Evolutionary conservation across 2,329 filamentous ascomycete species (phyloP).

Genomic region (Gliomastix tumulicola): DNA sequence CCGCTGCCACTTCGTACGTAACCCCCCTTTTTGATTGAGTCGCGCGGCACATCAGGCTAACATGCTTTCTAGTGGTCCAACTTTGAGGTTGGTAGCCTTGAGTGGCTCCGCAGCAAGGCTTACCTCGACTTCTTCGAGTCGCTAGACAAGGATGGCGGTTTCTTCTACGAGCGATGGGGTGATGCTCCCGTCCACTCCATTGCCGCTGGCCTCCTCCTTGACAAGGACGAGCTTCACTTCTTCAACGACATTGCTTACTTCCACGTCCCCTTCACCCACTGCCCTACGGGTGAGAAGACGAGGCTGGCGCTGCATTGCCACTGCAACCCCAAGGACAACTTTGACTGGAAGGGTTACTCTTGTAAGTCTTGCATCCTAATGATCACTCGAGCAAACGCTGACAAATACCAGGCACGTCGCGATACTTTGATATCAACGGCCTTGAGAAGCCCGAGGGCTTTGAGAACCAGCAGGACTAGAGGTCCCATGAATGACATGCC

Average conservation of each 20-base stretch:
- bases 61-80: slow-evolving; percentile 77
- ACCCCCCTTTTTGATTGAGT: background rate
- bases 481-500: too few relatives aligned
- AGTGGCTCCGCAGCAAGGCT: slow-evolving; percentile 84
- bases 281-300: slow-evolving; percentile 81
- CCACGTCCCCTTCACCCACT: slow-evolving; percentile 96
- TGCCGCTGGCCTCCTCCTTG: slow-evolving; percentile 76
- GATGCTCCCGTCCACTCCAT: slow-evolving; percentile 99
- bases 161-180: slow-evolving; percentile 99
- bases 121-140: slow-evolving; percentile 89
- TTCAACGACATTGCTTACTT: slow-evolving; percentile 99
- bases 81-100: slow-evolving; percentile 90
- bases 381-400: slow-evolving; percentile 7
- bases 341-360: slow-evolving; percentile 98
- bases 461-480: slow-evolving; percentile 58
- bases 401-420: slow-evolving; percentile 48
- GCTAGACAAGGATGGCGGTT: slow-evolving; percentile 85
- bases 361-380: slow-evolving; percentile 53
- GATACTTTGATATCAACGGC: slow-evolving; percentile 78
- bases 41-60: slow-evolving; percentile 13
- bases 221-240: slow-evolving; percentile 94
- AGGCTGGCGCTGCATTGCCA: slow-evolving; percentile 82
- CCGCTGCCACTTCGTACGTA: slow-evolving; percentile 87
- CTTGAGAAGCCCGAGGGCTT: slow-evolving; percentile 80
- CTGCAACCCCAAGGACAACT: slow-evolving; percentile 94